Base-by-base conservation (phyloP, 257 asterid species). In the Solanum sitiens region DNA sequence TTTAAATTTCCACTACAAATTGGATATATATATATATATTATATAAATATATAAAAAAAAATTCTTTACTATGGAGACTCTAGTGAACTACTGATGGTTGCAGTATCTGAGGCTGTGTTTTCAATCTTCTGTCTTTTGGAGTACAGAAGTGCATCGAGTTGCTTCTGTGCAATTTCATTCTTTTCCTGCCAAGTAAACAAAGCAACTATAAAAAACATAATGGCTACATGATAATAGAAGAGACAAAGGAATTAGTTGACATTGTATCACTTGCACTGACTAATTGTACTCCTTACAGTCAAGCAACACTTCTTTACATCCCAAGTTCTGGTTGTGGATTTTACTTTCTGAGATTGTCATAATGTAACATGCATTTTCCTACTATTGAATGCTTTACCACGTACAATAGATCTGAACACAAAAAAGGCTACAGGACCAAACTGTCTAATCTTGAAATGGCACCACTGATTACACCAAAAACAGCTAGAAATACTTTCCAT, bases 91-190 rank as follows among this genome's bases (percentile, higher is more conserved):
- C 42, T 79, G 86, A 23, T 75, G 32, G 94, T 89, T 68, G 91
- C 86, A 88, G 93, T 89, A 93, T 89, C 98, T 76, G 91, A 83
- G 83, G 70, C 88, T 71, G 89, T 87, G 63, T 76, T 44, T 73
- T 92, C 95, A 89, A 89, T 88, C 91, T 90, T 96, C 90, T 92
- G 94, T 87, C 91, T 95, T 91, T 94, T 93, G 74, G 97, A 90
- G 93, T 89, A 88, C 65, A 93, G 56, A 70, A 91, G 42, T 87
- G 89, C 89, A 88, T 92, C 92, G 63, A 94, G 89, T 91, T 95
- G 94, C 92, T 89, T 92, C 92, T 89, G 96, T 74, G 93, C 92
- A 85, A 83, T 88, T 72, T 84, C 93, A 83, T 90, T 94, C 95
- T 96, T 96, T 89, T 93, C 97, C 99, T 94, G 94, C 87, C 63